Evolutionary conservation across 345 rosid genomes (phyloP).

Genomic region (Populus euphratica): DNA sequence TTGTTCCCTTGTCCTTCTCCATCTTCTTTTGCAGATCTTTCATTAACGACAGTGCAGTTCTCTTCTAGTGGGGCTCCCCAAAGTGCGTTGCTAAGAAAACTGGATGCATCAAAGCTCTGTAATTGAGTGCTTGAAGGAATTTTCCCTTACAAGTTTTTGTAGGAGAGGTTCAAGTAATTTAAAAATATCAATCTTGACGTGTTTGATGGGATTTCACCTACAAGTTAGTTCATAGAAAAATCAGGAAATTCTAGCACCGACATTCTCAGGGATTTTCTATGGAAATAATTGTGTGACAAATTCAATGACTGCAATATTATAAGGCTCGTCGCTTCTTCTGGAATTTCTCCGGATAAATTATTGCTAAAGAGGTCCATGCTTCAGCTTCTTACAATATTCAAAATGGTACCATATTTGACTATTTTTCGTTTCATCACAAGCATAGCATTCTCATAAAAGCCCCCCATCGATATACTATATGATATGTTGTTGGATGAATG

Average conservation of each 20-base stretch:
- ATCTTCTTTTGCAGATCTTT: too few relatives aligned
- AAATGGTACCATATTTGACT: conserved; percentile 4
- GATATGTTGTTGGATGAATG: neutral
- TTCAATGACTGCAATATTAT: conserved; percentile 20
- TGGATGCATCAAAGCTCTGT: too few relatives aligned
- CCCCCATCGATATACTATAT: too few relatives aligned
- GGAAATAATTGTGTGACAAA: conserved; percentile 14
- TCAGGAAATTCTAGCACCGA: conserved; percentile 26
- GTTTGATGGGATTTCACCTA: conserved; percentile 19
- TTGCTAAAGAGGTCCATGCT: conserved; percentile 25
- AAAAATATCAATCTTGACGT: conserved; percentile 9
- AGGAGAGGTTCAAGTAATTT: neutral
- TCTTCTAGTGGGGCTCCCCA: too few relatives aligned
- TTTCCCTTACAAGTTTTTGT: too few relatives aligned
- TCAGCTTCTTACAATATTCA: conserved; percentile 12
- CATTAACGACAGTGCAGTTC: too few relatives aligned
- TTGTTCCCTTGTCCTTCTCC: too few relatives aligned
- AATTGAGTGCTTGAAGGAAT: too few relatives aligned
- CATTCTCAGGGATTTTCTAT: conserved; percentile 15
- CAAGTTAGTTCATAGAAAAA: conserved; percentile 14
- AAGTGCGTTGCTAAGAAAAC: too few relatives aligned
- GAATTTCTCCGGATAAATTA: conserved; percentile 11
- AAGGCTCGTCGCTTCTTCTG: conserved; percentile 15
- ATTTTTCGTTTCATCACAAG: neutral
- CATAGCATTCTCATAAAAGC: neutral